These are phyloP conservation scores for Coniochaeta sp. DNA, from an alignment of 2,329 filamentous ascomycete genomes.

Conservation along the genomic window DNA sequence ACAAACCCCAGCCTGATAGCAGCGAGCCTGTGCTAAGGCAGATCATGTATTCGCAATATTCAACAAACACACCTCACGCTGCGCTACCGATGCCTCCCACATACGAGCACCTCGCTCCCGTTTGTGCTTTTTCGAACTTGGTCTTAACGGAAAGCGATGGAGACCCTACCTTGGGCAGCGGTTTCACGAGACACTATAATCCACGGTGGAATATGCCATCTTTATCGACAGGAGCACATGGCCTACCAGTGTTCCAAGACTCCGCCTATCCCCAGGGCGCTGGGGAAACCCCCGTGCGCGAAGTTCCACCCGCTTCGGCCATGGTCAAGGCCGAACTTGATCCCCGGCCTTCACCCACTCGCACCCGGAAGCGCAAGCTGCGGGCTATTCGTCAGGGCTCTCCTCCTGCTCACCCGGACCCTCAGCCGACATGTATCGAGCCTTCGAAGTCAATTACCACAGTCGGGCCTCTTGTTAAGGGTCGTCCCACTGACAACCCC, in stretches of 20 bases:
- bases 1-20: conserved; percentile 35
- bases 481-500: conserved; percentile 70
- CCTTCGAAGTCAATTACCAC: too few species aligned
- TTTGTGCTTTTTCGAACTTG: conserved; percentile 31
- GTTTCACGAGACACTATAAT: conserved; percentile 11
- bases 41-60: conserved; percentile 38
- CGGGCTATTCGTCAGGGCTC: too few species aligned
- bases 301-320: neutral
- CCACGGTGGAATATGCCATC: conserved; percentile 19
- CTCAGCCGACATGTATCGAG: too few species aligned
- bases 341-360: conserved; percentile 13
- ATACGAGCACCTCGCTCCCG: too few species aligned
- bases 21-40: conserved; percentile 34
- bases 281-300: neutral
- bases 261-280: conserved; percentile 1
- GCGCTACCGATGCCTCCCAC: conserved; percentile 32
- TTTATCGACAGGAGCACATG: conserved; percentile 16
- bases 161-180: too few species aligned
- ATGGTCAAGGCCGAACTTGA: conserved; percentile 30
- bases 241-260: neutral
- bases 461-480: too few species aligned
- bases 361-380: too few species aligned
- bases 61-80: conserved; percentile 36
- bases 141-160: too few species aligned
- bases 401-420: too few species aligned